Percentiles rank a stretch among this genome's conserved stretches.
Conservation (phyloP, 2,329 filamentous ascomycete species). For the Emergomyces orientalis region DNA sequence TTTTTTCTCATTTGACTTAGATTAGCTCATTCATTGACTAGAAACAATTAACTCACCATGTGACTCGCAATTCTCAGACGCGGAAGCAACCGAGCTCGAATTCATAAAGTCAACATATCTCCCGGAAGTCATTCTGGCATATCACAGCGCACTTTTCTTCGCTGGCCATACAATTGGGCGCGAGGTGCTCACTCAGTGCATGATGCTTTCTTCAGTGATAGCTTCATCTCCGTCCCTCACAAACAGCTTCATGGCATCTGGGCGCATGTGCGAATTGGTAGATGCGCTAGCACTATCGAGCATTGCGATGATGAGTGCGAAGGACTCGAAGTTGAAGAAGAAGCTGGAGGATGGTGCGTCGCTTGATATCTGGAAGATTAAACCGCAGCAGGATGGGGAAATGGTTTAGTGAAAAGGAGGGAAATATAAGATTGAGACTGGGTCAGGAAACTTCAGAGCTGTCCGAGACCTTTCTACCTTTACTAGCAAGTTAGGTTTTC, state of each 20-base stretch:
- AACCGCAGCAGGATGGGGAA: slow-evolving; percentile 13
- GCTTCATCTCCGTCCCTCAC: slow-evolving; percentile 60
- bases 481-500: neutral
- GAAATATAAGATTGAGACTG: neutral
- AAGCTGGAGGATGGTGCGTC: slow-evolving; percentile 28
- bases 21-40: neutral
- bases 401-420: neutral
- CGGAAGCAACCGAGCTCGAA: slow-evolving; percentile 52
- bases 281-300: slow-evolving; percentile 68
- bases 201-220: slow-evolving; percentile 77
- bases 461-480: neutral
- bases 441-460: neutral
- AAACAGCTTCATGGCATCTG: slow-evolving; percentile 52
- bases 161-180: slow-evolving; percentile 65
- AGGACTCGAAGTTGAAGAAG: slow-evolving; percentile 27
- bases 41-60: neutral
- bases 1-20: neutral
- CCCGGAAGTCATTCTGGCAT: slow-evolving; percentile 76
- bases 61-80: slow-evolving; percentile 27
- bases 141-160: slow-evolving; percentile 70
- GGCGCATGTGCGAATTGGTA: slow-evolving; percentile 65
- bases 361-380: slow-evolving; percentile 24
- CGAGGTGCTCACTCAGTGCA: slow-evolving; percentile 69
- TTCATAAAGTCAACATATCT: slow-evolving; percentile 68
- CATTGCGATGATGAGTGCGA: slow-evolving; percentile 49